phyloP scores from a whole-genome alignment of 1,139 yeast species.

The Kurtzmaniella quercitrusa region DNA sequence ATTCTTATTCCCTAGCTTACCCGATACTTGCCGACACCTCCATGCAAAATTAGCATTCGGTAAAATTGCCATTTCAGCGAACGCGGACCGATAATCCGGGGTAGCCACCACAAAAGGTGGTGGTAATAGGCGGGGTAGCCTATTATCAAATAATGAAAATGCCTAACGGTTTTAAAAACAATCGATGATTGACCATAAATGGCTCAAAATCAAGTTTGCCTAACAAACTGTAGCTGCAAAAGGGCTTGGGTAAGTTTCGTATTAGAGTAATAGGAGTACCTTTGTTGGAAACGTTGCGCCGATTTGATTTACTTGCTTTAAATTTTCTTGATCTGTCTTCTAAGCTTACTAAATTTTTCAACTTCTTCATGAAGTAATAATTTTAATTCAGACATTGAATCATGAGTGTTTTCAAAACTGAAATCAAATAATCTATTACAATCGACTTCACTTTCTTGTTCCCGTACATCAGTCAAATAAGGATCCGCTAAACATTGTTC shows the following conservation, averaged over 20 bases:
- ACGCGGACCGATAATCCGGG: neutral
- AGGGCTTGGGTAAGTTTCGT: too few species aligned
- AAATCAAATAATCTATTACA: conserved; percentile 52
- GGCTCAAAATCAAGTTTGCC: too few species aligned
- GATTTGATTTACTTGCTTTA: too few species aligned
- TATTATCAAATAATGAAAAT: neutral
- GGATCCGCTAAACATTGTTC: conserved; percentile 50
- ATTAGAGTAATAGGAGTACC: too few species aligned
- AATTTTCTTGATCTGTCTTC: neutral
- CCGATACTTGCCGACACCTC: neutral
- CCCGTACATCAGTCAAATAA: conserved; percentile 47
- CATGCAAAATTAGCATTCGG: neutral
- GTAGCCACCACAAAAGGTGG: neutral
- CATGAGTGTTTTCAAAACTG: conserved; percentile 48
- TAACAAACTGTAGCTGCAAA: too few species aligned
- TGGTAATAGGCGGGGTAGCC: neutral
- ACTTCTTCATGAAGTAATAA: conserved; percentile 45
- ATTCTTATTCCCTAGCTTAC: neutral
- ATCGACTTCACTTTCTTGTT: conserved; percentile 44
- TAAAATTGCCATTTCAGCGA: neutral
- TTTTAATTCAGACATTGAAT: conserved; percentile 37
- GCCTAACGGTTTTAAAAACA: too few species aligned
- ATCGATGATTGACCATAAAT: too few species aligned
- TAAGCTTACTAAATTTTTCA: conserved; percentile 20
- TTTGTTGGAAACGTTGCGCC: too few species aligned